These are phyloP conservation scores for Komagataella mondaviorum DNA, from an alignment of 805 yeast genomes.

Conservation along the genomic window DNA sequence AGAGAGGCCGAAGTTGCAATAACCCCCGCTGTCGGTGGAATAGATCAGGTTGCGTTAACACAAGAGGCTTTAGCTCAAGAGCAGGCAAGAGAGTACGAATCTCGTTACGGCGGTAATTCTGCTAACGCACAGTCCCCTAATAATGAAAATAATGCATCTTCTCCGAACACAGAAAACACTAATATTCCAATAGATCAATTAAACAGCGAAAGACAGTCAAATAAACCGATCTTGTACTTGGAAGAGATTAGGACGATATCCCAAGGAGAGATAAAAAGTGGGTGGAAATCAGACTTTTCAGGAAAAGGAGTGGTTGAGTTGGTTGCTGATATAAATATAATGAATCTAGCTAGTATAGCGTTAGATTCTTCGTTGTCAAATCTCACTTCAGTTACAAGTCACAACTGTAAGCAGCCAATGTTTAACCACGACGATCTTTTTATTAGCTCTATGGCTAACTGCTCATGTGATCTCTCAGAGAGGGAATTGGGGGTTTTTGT, in stretches of 20 bases:
- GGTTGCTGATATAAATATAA: constrained; percentile 55
- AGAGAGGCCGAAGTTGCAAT: neutral
- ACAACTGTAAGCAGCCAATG: constrained; percentile 17
- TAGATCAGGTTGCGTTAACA: neutral
- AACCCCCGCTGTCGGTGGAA: neutral
- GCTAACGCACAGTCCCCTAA: constrained; percentile 1
- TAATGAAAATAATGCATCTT: neutral
- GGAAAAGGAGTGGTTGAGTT: constrained; percentile 71
- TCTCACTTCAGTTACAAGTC: constrained; percentile 16
- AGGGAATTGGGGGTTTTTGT: constrained; percentile 69
- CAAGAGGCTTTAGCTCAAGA: neutral
- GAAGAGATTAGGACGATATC: constrained; percentile 68
- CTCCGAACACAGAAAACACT: neutral
- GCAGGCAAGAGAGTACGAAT: neutral
- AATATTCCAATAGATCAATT: neutral
- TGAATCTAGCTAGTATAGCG: constrained; percentile 42
- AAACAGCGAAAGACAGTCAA: constrained; percentile 12
- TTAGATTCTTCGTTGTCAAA: constrained; percentile 15
- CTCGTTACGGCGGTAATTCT: neutral
- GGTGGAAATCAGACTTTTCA: constrained; percentile 91
- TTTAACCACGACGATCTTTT: constrained; percentile 12
- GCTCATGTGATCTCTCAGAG: constrained; percentile 74
- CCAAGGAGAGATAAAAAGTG: constrained; percentile 72
- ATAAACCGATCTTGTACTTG: constrained; percentile 28
- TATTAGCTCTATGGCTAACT: constrained; percentile 24